Evolutionary conservation across 345 rosid genomes (phyloP).

Genomic region (Populus pruinosa): DNA sequence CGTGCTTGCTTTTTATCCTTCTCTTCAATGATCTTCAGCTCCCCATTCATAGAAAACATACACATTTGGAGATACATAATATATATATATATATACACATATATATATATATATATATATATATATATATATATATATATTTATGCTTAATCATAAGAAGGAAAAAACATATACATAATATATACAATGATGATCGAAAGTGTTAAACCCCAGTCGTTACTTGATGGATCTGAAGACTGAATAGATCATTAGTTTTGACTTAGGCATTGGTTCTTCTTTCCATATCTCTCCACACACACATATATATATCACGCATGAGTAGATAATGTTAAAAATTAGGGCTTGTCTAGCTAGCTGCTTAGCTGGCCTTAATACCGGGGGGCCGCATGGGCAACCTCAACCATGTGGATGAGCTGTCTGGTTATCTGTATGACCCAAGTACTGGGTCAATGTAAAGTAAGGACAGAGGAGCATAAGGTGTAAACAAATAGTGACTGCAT

Average conservation of each 20-base stretch:
- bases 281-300: neutral
- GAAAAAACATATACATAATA: neutral
- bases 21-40: neutral
- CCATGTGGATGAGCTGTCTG: constrained; percentile 75
- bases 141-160: no score
- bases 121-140: neutral
- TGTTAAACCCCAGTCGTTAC: no score
- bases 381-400: constrained; percentile 34
- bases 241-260: no score
- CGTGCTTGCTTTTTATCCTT: neutral
- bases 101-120: neutral
- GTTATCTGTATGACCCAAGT: constrained; percentile 27
- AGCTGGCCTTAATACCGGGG: constrained; percentile 10
- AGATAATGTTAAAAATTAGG: neutral
- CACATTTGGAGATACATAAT: neutral
- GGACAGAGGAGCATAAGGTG: constrained; percentile 38
- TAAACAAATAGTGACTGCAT: constrained; percentile 36
- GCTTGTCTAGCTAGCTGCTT: neutral
- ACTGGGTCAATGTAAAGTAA: constrained; percentile 35
- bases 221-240: no score
- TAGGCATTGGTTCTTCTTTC: no score
- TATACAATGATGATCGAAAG: no score
- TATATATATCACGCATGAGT: neutral
- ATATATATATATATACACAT: neutral
- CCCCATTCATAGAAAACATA: no score